Evolutionary conservation across 345 rosid species (phyloP), one percentile per base, ranked within the genome.

Genomic region (Lepidium sativum): DNA sequence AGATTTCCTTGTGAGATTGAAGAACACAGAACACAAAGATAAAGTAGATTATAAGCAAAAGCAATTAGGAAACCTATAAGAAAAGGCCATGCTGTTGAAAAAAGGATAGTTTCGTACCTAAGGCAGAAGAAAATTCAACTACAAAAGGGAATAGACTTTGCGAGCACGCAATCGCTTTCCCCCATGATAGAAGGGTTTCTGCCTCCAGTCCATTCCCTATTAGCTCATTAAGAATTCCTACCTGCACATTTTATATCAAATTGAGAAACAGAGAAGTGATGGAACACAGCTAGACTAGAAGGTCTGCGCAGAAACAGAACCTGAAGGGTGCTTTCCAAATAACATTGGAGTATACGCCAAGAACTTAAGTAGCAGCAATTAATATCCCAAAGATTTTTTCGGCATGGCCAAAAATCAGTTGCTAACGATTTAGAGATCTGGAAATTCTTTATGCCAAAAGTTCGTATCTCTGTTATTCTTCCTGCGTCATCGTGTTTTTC

Each of bases 251-350:
- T 50, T 35, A 59, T 43, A 54, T 72, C 48, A 18, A 33, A 54
- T 44, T 17, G 17, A 34, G 51, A 55, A 40, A 56, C 50, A 71
- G 65, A 62, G 47, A 65, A 59, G 12, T 53, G 44, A 35, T 59
- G 56, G 44, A 52, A 12, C 37, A 12, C 9, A 2, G 27, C 60
- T 60, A 59, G 23, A 57, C 25, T 34, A 70, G 44, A 74, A 21
- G 59, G 41, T 43, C 44, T 65, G 68, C 55, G 60, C 49, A 76
- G 49, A 53, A 75, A 12, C 39, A 54, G 56, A 59, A 92, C 98
- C 95, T 94, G 97, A 68, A 90, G 83, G 68, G 79, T 84, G 82
- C 99, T 94, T 74, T 94, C 99, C 65, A 94, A 84, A 70, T 87
- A 90, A 73, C 87, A 78, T 16, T 94, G 90, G 59, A 94, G 84